phyloP scores from a whole-genome alignment of 495 filamentous ascomycete genomes.

The Neurospora terricola region DNA sequence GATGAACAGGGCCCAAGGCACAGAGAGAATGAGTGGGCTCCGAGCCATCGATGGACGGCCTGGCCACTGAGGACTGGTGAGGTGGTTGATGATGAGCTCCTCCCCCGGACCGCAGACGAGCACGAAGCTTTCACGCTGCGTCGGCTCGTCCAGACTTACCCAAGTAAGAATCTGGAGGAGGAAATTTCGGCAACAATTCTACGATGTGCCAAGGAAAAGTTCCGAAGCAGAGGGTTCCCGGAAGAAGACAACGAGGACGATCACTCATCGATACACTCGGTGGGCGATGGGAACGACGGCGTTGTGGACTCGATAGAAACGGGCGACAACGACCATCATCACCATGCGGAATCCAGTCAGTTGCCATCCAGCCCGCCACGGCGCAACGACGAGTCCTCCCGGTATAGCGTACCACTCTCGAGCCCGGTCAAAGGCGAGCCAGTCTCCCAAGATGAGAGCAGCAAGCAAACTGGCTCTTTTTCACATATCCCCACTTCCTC shows the following conservation, averaged over 20 bases:
- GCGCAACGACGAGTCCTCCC: not conserved
- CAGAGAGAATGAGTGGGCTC: slow-evolving; percentile 23
- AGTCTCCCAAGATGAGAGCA: not conserved
- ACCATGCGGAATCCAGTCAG: not conserved
- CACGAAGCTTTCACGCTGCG: slow-evolving; percentile 20
- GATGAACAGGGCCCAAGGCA: not conserved
- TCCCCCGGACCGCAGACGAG: slow-evolving; percentile 23
- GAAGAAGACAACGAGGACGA: not conserved
- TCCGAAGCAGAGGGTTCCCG: slow-evolving; percentile 17
- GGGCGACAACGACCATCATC: not conserved
- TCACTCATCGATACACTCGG: not conserved
- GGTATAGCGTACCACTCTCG: not conserved
- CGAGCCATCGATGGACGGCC: slow-evolving; percentile 57
- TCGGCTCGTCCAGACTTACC: slow-evolving; percentile 1
- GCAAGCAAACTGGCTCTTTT: not conserved
- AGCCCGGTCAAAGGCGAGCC: not conserved
- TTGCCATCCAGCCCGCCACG: not conserved
- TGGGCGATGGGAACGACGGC: not conserved
- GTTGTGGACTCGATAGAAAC: slow-evolving; percentile 6
- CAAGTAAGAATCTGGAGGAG: slow-evolving; percentile 55
- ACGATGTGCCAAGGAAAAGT: slow-evolving; percentile 54
- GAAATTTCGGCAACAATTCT: slow-evolving; percentile 52
- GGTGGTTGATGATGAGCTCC: slow-evolving; percentile 46
- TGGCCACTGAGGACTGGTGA: slow-evolving; percentile 58
- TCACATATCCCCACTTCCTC: not conserved